These are phyloP conservation scores for Aspergillus latus DNA, from an alignment of 2,329 filamentous ascomycete genomes.

Conservation along the genomic window DNA sequence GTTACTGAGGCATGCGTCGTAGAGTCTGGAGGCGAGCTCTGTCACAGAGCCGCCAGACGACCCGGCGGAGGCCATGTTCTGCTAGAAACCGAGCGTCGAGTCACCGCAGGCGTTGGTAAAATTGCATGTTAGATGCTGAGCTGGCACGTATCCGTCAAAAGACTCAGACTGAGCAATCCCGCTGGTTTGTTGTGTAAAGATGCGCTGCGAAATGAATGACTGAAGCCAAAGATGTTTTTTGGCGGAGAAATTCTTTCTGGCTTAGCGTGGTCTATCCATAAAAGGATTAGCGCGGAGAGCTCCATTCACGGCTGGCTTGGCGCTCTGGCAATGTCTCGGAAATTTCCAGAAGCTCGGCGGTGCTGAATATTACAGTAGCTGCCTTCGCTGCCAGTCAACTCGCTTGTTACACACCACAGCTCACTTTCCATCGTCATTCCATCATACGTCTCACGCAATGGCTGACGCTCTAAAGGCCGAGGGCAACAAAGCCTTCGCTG, in stretches of 20 bases:
- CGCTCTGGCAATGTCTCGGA: constrained; percentile 27
- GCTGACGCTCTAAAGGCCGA: constrained; percentile 88
- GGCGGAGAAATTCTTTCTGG: constrained; percentile 23
- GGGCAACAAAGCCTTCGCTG: constrained; percentile 97
- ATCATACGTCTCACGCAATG: constrained; percentile 46
- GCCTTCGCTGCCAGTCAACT: constrained; percentile 14
- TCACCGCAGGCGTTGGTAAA: constrained; percentile 32
- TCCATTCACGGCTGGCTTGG: neutral
- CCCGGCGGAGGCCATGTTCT: constrained; percentile 37
- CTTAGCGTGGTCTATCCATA: constrained; percentile 24
- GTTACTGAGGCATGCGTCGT: constrained; percentile 44
- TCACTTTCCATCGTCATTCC: neutral
- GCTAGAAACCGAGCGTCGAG: constrained; percentile 24
- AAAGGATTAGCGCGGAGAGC: constrained; percentile 22
- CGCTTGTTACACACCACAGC: constrained; percentile 8
- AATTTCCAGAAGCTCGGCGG: constrained; percentile 48
- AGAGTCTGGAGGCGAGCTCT: constrained; percentile 47
- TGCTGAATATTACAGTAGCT: constrained; percentile 22
- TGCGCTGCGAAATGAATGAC: neutral
- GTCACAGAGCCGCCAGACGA: constrained; percentile 30
- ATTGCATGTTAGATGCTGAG: constrained; percentile 28
- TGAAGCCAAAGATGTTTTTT: constrained; percentile 28
- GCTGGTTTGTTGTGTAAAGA: neutral
- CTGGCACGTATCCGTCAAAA: neutral
- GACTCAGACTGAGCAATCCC: neutral